Percentiles rank a stretch among this genome's conserved stretches.
phyloP scores from a whole-genome alignment of 805 yeast species.

The Lachancea meyersii region DNA sequence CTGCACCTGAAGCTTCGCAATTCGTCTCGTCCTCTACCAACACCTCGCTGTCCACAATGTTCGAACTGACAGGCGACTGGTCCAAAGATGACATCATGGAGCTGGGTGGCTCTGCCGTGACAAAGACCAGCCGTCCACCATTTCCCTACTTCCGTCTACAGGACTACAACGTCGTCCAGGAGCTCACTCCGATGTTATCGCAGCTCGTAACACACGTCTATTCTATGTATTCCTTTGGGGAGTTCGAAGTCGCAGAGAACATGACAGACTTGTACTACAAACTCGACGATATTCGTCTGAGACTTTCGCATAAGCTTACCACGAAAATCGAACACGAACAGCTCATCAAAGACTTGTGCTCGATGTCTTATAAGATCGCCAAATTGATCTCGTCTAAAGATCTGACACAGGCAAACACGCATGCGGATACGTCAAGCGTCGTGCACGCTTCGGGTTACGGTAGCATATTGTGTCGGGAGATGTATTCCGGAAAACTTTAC shows the following conservation, averaged over 20 bases:
- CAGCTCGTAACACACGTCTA: slow-evolving; percentile 58
- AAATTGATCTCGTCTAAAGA: slow-evolving; percentile 45
- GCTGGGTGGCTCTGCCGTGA: slow-evolving; percentile 20
- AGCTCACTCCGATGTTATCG: slow-evolving; percentile 51
- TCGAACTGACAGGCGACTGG: slow-evolving; percentile 28
- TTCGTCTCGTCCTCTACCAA: slow-evolving; percentile 20
- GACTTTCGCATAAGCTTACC: slow-evolving; percentile 43
- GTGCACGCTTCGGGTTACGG: slow-evolving; percentile 58
- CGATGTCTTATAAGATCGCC: slow-evolving; percentile 50
- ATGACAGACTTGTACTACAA: slow-evolving; percentile 48
- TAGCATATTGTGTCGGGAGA: slow-evolving; percentile 60
- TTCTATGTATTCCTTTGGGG: slow-evolving; percentile 65
- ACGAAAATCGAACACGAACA: slow-evolving; percentile 47
- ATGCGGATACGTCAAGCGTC: slow-evolving; percentile 18
- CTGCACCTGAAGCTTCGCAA: slow-evolving; percentile 28
- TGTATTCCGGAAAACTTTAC: slow-evolving; percentile 51
- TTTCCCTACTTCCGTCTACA: slow-evolving; percentile 48
- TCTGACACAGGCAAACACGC: slow-evolving; percentile 34
- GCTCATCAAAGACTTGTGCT: slow-evolving; percentile 47
- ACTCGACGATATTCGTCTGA: slow-evolving; percentile 53
- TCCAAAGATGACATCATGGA: slow-evolving; percentile 29
- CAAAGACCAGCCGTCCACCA: slow-evolving; percentile 41
- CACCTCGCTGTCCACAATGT: slow-evolving; percentile 32
- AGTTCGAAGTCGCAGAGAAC: slow-evolving; percentile 55
- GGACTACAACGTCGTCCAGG: slow-evolving; percentile 44